Percentiles rank a stretch among this genome's conserved stretches.
These are phyloP conservation scores for Colletotrichum caudatum DNA, from an alignment of 2,329 filamentous ascomycete species.

Conservation along the genomic window DNA sequence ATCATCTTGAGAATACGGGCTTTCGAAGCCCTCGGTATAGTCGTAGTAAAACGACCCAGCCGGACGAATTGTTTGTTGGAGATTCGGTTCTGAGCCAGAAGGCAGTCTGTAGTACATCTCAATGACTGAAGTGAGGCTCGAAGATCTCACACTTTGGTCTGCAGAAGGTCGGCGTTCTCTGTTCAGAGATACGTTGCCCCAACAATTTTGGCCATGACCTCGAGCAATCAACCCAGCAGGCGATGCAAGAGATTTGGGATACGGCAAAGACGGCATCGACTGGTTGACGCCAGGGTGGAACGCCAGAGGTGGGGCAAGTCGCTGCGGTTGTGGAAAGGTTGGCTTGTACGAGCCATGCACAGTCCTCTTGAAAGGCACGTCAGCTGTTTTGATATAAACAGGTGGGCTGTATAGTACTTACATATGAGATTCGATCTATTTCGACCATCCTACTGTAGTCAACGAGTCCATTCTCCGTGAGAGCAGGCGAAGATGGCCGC, in stretches of 20 bases:
- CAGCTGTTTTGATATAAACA: constrained; percentile 2
- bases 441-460: constrained; percentile 65
- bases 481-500: constrained; percentile 61
- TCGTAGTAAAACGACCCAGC: constrained; percentile 62
- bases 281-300: constrained; percentile 56
- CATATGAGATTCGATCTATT: constrained; percentile 61
- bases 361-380: constrained; percentile 55
- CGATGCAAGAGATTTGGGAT: constrained; percentile 26
- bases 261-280: constrained; percentile 55
- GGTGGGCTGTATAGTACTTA: constrained; percentile 47
- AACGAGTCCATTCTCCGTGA: constrained; percentile 60
- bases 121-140: constrained; percentile 63
- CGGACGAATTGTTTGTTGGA: constrained; percentile 47
- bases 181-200: constrained; percentile 46
- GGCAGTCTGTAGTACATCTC: constrained; percentile 58
- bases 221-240: constrained; percentile 39
- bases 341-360: constrained; percentile 57
- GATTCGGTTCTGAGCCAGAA: constrained; percentile 43
- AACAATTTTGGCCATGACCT: constrained; percentile 42
- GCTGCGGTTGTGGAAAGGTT: constrained; percentile 51
- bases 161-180: constrained; percentile 52
- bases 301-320: constrained; percentile 54
- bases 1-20: constrained; percentile 42
- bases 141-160: constrained; percentile 56
- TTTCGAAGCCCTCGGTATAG: constrained; percentile 65